These are phyloP conservation scores for Chalciporus chontae DNA, from an alignment of 768 basidiomycete genomes.

Conservation along the genomic window DNA sequence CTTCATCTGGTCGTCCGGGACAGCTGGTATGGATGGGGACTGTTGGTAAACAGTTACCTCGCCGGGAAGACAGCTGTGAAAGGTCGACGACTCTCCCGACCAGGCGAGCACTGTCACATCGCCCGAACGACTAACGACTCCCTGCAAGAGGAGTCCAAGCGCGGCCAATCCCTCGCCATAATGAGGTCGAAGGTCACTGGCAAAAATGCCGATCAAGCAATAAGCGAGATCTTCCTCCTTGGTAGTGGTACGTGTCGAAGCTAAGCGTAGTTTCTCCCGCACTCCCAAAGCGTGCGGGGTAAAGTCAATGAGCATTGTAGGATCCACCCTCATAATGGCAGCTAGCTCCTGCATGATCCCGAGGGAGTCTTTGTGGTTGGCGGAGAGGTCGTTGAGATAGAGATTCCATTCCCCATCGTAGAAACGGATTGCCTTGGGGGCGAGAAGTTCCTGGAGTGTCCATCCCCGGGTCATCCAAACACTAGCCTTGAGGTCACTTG, in stretches of 20 bases:
- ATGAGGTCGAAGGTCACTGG: neutral
- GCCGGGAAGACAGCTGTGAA: neutral
- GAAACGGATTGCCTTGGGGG: too few species aligned
- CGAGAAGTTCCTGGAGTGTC: too few species aligned
- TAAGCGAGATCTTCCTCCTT: slow-evolving; percentile 17
- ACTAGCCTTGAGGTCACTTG: too few species aligned
- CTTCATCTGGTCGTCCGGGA: neutral
- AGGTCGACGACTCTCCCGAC: neutral
- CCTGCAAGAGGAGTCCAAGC: neutral
- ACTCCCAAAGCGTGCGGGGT: neutral
- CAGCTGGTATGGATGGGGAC: neutral
- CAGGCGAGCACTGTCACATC: neutral
- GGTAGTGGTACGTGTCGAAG: slow-evolving; percentile 15
- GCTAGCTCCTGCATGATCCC: too few species aligned
- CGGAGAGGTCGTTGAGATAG: too few species aligned
- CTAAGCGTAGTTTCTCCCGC: slow-evolving; percentile 1
- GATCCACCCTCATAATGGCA: too few species aligned
- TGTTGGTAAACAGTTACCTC: neutral
- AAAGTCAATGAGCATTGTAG: too few species aligned
- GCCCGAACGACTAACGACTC: neutral
- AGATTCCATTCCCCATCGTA: too few species aligned
- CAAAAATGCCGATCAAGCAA: slow-evolving; percentile 15
- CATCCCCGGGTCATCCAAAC: too few species aligned
- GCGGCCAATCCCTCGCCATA: neutral
- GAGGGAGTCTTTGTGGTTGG: too few species aligned